phyloP scores from a whole-genome alignment of 2,329 filamentous ascomycete genomes.

The Trichoderma oligosporum region DNA sequence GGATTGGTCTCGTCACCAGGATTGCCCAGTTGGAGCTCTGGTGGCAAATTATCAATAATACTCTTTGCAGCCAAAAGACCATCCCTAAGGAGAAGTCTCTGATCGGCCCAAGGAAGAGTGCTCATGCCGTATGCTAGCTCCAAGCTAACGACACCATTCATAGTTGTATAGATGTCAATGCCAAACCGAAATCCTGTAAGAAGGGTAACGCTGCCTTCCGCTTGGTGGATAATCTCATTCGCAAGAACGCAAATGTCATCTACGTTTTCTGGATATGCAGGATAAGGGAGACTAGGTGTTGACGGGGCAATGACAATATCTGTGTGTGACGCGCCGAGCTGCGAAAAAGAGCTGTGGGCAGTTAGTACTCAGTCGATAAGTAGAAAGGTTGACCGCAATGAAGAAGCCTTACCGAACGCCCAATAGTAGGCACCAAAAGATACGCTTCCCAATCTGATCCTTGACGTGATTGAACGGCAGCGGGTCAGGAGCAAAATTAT shows the following conservation, averaged over 20 bases:
- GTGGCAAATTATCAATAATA: conserved; percentile 63
- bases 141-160: conserved; percentile 72
- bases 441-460: conserved; percentile 68
- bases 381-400: too few species aligned
- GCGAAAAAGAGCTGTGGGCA: conserved; percentile 64
- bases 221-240: conserved; percentile 66
- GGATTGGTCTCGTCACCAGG: conserved; percentile 35
- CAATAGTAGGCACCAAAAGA: conserved; percentile 82
- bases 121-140: conserved; percentile 80
- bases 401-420: conserved; percentile 55
- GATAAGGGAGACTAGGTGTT: conserved; percentile 71
- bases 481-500: conserved; percentile 38
- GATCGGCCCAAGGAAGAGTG: conserved; percentile 72
- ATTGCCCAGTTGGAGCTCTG: conserved; percentile 59
- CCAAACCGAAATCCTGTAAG: conserved; percentile 79
- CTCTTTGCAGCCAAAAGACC: conserved; percentile 68
- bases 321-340: conserved; percentile 67
- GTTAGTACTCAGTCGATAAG: not conserved
- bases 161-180: conserved; percentile 73
- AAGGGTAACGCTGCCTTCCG: conserved; percentile 62
- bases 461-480: conserved; percentile 64
- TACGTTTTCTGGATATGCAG: conserved; percentile 73
- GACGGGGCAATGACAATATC: conserved; percentile 73
- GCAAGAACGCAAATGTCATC: conserved; percentile 79
- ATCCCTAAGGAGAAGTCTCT: conserved; percentile 67